Percentiles rank a stretch among this genome's conserved stretches.
Conservation (phyloP, 495 filamentous ascomycete species). For the Xylaria scruposa region DNA sequence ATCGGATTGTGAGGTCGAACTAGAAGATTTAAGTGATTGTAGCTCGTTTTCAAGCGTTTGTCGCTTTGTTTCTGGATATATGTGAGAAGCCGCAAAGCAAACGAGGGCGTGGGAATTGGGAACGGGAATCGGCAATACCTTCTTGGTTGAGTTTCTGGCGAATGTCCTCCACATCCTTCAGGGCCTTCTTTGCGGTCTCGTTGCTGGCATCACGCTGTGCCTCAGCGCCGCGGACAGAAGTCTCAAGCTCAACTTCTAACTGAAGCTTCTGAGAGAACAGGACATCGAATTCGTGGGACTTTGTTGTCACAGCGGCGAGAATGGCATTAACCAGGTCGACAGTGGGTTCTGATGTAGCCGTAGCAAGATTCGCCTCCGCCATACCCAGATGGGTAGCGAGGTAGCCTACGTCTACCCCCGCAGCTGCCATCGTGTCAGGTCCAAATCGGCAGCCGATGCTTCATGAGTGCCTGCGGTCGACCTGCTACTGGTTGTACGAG, state of each 20-base stretch:
- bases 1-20: slow-evolving; percentile 77
- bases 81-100: slow-evolving; percentile 25
- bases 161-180: slow-evolving; percentile 78
- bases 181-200: slow-evolving; percentile 76
- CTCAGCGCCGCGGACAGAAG: slow-evolving; percentile 79
- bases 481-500: neutral
- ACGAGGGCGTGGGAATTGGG: neutral
- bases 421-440: slow-evolving; percentile 71
- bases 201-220: slow-evolving; percentile 81
- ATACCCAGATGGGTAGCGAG: slow-evolving; percentile 77
- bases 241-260: slow-evolving; percentile 90
- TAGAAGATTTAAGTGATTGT: slow-evolving; percentile 75
- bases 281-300: slow-evolving; percentile 80
- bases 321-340: slow-evolving; percentile 75
- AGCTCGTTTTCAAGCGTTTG: slow-evolving; percentile 78
- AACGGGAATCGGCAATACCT: slow-evolving; percentile 62
- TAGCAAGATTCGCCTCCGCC: slow-evolving; percentile 68
- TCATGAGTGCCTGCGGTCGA: slow-evolving; percentile 21
- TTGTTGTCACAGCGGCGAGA: slow-evolving; percentile 69
- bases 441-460: slow-evolving; percentile 10
- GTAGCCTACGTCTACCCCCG: slow-evolving; percentile 75
- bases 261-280: slow-evolving; percentile 83
- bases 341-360: slow-evolving; percentile 74
- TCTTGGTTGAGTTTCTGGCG: slow-evolving; percentile 79
- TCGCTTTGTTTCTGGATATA: slow-evolving; percentile 41